A percentile compares a stretch with the other conserved stretches of the same genome.
phyloP scores from a whole-genome alignment of 2,329 filamentous ascomycete genomes.

The Pestalotiopsis sp. region DNA sequence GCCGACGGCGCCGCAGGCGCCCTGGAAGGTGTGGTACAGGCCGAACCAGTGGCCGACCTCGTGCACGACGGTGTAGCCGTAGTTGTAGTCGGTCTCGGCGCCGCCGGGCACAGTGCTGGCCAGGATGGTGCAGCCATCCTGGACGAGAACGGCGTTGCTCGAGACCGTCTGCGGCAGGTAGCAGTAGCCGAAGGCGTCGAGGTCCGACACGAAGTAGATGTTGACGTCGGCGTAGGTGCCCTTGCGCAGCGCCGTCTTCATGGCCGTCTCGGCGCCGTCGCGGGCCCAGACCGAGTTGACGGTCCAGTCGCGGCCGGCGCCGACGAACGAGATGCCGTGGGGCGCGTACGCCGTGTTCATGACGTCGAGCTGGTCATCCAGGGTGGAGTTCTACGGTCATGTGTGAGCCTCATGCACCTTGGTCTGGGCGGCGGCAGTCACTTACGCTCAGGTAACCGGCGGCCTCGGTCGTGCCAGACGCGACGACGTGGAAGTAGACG shows the following conservation, averaged over 20 bases:
- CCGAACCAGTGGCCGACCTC: constrained; percentile 52
- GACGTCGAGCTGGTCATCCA: constrained; percentile 41
- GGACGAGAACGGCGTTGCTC: constrained; percentile 34
- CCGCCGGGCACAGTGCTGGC: constrained; percentile 38
- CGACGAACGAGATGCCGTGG: constrained; percentile 44
- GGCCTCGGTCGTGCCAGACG: constrained; percentile 25
- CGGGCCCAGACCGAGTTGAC: constrained; percentile 47
- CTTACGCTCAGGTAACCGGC: constrained; percentile 38
- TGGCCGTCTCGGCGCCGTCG: constrained; percentile 38
- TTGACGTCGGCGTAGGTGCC: constrained; percentile 47
- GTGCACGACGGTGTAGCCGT: constrained; percentile 28
- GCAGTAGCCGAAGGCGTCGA: constrained; percentile 44
- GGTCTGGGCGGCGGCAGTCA: neutral
- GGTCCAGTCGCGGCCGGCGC: constrained; percentile 43
- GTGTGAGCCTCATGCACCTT: too few relatives aligned
- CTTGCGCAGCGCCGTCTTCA: constrained; percentile 46
- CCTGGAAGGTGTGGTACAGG: constrained; percentile 48
- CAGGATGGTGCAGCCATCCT: constrained; percentile 41
- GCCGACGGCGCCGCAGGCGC: constrained; percentile 35
- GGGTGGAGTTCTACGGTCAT: constrained; percentile 29
- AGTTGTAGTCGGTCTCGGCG: constrained; percentile 25
- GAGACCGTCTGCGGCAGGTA: constrained; percentile 42
- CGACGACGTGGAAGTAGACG: constrained; percentile 39
- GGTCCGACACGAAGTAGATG: constrained; percentile 42
- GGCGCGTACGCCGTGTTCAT: constrained; percentile 45